Base-by-base conservation (phyloP, 176 grass and related monocot species). In the Bolboschoenus planiculmis region DNA sequence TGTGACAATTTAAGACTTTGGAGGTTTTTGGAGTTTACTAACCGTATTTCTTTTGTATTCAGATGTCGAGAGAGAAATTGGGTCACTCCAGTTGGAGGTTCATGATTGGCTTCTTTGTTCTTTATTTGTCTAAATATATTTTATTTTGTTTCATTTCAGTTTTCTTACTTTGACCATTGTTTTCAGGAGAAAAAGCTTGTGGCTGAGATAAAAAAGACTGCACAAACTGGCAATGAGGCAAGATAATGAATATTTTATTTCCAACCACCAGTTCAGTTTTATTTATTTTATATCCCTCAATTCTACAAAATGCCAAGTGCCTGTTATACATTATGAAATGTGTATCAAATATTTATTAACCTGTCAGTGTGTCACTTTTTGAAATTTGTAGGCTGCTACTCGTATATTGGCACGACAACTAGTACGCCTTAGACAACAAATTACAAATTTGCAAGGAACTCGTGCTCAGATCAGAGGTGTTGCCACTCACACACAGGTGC, bases 171-270 rank as follows among this genome's bases (percentile, higher is more conserved):
- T 79, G 61, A 59, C 84, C 74, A 33, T 85, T 85, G 78, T 40
- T 82, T 82, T 66, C 90, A 99, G 96, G 96, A 99, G 91, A 99
- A 95, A 82, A 99, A 93, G 55, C 87, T 99, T 39, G 96, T 99
- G 68, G 90, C 92, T 55, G 96, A 99, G 92, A 99, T 99, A 58
- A 99, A 95, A 80, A 95, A 87, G 80, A 99, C 92, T 57, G 96
- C 96, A 66, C 92, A 99, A 58, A 99, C 92, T 64, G 92, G 96
- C 90, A 99, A 99, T 86, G 91, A 99, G 86, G 96, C 89, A 87
- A 91, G 87, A 66, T 7, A 82, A 2, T 67, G 46, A 77, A 53
- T 46, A 44, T 77, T 47, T 47, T 53, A 18, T 51, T 53, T 77
- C 24, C 10, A 42, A 31, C 30, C 26, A 59, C 8, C 4, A 61